Evolutionary conservation across 2,329 filamentous ascomycete species (phyloP).

Genomic region (Daldinia sp.): DNA sequence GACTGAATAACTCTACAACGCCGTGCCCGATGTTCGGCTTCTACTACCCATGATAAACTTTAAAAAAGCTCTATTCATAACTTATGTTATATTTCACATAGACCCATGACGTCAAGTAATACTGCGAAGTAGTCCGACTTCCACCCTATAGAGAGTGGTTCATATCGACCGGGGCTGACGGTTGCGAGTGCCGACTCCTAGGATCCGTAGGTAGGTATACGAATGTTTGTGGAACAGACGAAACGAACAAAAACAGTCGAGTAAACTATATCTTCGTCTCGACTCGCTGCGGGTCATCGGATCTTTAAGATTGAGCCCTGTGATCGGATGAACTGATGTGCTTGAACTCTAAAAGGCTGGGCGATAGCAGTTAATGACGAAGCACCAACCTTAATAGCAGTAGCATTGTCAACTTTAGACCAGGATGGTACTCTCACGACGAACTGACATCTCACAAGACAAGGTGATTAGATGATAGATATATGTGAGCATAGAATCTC

Average conservation of each 20-base stretch:
- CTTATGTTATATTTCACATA: neutral
- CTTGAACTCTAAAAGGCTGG: conserved; percentile 7
- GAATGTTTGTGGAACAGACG: no score
- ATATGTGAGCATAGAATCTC: neutral
- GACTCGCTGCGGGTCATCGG: neutral
- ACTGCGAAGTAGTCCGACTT: neutral
- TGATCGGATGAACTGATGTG: conserved; percentile 7
- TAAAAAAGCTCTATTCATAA: neutral
- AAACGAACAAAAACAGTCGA: neutral
- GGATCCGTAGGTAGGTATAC: no score
- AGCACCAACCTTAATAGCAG: conserved; percentile 19
- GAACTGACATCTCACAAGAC: neutral
- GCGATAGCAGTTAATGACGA: conserved; percentile 19
- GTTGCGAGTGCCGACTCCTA: neutral
- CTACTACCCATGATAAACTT: neutral
- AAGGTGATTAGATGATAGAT: neutral
- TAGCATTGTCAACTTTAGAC: neutral
- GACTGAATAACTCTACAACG: neutral
- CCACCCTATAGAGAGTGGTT: neutral
- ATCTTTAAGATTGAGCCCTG: neutral
- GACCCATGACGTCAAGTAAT: neutral
- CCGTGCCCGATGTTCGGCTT: neutral
- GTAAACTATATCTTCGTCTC: neutral
- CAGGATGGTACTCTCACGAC: neutral
- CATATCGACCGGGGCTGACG: neutral